phyloP scores from a whole-genome alignment of 495 filamentous ascomycete species.

The Hypoxylon crocopeplum region DNA sequence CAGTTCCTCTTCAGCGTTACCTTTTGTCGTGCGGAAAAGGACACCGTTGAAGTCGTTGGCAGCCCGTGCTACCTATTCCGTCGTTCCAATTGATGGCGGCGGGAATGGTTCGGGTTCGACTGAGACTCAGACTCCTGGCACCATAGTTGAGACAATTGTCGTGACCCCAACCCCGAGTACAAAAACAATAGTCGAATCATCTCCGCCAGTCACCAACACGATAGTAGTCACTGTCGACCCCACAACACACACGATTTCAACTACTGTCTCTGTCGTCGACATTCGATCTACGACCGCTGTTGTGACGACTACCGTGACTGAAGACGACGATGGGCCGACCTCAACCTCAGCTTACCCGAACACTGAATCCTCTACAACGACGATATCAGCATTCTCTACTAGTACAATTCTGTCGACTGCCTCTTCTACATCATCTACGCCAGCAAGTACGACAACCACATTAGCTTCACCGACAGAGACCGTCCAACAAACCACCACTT shows the following conservation, averaged over 20 bases:
- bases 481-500: slow-evolving; percentile 12
- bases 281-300: slow-evolving; percentile 37
- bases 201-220: slow-evolving; percentile 41
- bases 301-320: slow-evolving; percentile 36
- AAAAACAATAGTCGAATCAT: slow-evolving; percentile 35
- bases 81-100: slow-evolving; percentile 46
- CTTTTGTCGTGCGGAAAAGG: slow-evolving; percentile 27
- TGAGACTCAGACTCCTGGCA: slow-evolving; percentile 28
- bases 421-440: slow-evolving; percentile 4
- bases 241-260: slow-evolving; percentile 38
- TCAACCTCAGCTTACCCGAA: slow-evolving; percentile 18
- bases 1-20: slow-evolving; percentile 34
- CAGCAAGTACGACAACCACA: slow-evolving; percentile 1
- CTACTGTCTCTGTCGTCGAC: slow-evolving; percentile 37
- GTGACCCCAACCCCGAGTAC: slow-evolving; percentile 32
- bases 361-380: slow-evolving; percentile 6
- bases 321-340: slow-evolving; percentile 16
- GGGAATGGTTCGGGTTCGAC: slow-evolving; percentile 24
- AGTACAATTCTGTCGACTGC: slow-evolving; percentile 5
- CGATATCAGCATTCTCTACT: slow-evolving; percentile 8
- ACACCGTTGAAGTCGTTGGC: slow-evolving; percentile 11
- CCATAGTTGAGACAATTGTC: slow-evolving; percentile 35
- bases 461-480: slow-evolving; percentile 12
- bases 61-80: slow-evolving; percentile 44
- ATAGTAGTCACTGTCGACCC: slow-evolving; percentile 36